phyloP scores from a whole-genome alignment of 1,284 basidiomycete genomes.

The Omphalotus olearius region DNA sequence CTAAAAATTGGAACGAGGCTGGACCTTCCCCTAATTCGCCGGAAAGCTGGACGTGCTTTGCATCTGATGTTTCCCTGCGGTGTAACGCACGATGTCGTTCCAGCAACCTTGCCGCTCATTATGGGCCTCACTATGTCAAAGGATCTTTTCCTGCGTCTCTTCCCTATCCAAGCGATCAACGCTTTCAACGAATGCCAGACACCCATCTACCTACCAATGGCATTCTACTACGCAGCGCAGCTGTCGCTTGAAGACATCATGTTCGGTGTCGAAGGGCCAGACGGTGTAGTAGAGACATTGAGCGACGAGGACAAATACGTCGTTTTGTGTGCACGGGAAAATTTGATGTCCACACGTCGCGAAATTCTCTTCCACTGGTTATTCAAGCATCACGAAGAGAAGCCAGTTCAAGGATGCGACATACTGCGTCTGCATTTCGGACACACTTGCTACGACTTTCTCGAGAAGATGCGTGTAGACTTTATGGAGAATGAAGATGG shows the following conservation, averaged over 20 bases:
- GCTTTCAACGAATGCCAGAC: slow-evolving; percentile 16
- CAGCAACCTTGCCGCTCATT: too few relatives aligned
- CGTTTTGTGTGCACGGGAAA: slow-evolving; percentile 17
- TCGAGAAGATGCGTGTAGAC: not conserved
- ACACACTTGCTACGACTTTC: not conserved
- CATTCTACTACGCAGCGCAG: slow-evolving; percentile 22
- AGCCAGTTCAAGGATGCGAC: not conserved
- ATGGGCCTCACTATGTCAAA: slow-evolving; percentile 14
- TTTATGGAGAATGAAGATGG: not conserved
- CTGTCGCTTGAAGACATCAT: slow-evolving; percentile 18
- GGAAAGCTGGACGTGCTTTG: too few relatives aligned
- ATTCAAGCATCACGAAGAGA: slow-evolving; percentile 8
- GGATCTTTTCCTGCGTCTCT: slow-evolving; percentile 14
- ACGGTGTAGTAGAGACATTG: slow-evolving; percentile 12
- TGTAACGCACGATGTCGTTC: too few relatives aligned
- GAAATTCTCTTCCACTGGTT: slow-evolving; percentile 15
- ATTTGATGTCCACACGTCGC: slow-evolving; percentile 17
- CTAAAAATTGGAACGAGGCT: too few relatives aligned
- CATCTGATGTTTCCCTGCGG: too few relatives aligned
- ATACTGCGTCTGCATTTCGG: not conserved
- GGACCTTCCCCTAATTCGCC: too few relatives aligned
- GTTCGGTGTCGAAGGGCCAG: slow-evolving; percentile 14
- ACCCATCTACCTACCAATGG: slow-evolving; percentile 18
- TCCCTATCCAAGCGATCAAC: slow-evolving; percentile 20
- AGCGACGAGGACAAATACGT: slow-evolving; percentile 7